Evolutionary conservation across 257 asterid species (phyloP), one percentile per base, ranked within the genome.

Genomic region (Plectranthus barbatus): DNA sequence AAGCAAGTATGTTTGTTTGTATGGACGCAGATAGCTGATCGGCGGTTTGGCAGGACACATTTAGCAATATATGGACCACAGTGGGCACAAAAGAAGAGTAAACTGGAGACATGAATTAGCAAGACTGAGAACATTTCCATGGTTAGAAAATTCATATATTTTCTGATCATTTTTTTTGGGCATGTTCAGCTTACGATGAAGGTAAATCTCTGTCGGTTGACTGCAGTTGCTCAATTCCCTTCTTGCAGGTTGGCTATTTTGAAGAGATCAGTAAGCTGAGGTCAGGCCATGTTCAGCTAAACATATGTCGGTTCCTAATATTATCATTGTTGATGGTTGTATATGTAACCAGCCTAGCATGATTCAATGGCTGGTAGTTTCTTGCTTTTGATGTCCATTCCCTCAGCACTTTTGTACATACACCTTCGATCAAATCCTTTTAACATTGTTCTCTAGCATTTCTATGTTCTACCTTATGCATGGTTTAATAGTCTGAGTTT

Each of bases 1-100:
- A 5, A 26, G 31, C 31, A 26, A 26, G 5, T 26, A 1, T 26
- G 31, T 26, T 26, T 26, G 31, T 26, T 41, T 50, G 7, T 47
- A n/a, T 19, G 55, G 55, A 31, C 64, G 78, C 83, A 93, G 99
- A 84, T 93, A 79, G 86, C 97, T 74, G 99, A 90, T 78, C 77
- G 97, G 78, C 67, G 96, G 69, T 90, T 93, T 84, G 97, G 99
- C 15, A 84, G 99, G 72, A 93, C 99, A 1, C 83, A 87, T 74
- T 77, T 93, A 15, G 99, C 92, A 9, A 82, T 93, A 84, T 93
- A 93, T 49, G 99, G 99, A 74, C 99, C 99, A 39, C 77, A 67
- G 26, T 93, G 97, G 97, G 95, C 97, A 40, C 86, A 82, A 56
- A 93, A 86, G 81, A 85, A 79, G 78, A 83, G 76, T 68, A 76